Base-by-base conservation (phyloP, 129 eudicot species). In the Chrysanthemum makinoi region DNA sequence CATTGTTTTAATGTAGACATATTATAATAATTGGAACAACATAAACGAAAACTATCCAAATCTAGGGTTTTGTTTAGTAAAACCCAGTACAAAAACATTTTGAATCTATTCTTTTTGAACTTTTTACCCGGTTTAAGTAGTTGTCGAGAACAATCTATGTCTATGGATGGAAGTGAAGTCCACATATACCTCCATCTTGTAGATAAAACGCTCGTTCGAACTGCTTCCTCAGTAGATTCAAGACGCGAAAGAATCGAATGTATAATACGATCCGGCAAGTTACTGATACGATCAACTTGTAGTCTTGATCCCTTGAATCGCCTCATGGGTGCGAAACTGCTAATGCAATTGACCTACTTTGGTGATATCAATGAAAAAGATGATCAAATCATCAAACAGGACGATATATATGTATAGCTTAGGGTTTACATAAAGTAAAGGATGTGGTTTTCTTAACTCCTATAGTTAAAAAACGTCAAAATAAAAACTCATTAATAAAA, bases 41-140 rank as follows among this genome's bases (percentile, higher is more conserved):
- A 2, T 64, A 64, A 43, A 16, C 52, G 28, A 64, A 64, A 39
- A 44, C 33, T 11, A 8, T 65, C 54, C 54, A 65, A 65, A 65
- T 65, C 69, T 47, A 8, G 14, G 33, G 26, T 1, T 18, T 56
- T 56, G 62, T 18, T 56, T 1, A 18, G 12, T 56, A 56, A 56
- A 56, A 18, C 62, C 61, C 62, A 56, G 4, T 16, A 56, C 62
- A 56, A 30, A 7, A 56, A 56, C 62, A 16, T 22, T 17, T 6
- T 56, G 10, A 56, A 56, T 11, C 19, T 17, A 20, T 18, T 56
- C 62, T 16, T 56, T 9, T 56, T 18, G 28, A 16, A 56, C 20
- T 4, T 7, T 52, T 52, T 15, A 35, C 43, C 43, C 6, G 20
- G 19, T 14, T 52, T 52, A 35, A 35, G 14, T 8, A n/a, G 17